These are phyloP conservation scores for Lasiodiplodia citricola DNA, from an alignment of 2,329 filamentous ascomycete genomes.

Conservation along the genomic window DNA sequence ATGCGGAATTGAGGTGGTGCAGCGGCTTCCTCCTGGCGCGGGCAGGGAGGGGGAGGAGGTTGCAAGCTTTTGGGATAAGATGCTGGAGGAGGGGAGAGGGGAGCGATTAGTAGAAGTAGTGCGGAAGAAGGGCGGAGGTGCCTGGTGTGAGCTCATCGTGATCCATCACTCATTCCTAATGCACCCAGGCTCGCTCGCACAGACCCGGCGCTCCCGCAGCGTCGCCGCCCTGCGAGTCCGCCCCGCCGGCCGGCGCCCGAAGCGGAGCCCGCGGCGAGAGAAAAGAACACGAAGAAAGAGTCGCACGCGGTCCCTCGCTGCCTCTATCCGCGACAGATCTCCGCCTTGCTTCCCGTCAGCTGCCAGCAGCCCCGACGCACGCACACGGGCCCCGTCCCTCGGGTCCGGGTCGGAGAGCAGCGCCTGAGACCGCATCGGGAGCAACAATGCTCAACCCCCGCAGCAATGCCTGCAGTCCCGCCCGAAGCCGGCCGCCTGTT, in stretches of 20 bases:
- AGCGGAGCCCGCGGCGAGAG: background rate
- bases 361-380: constrained; percentile 1
- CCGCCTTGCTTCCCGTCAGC: constrained; percentile 19
- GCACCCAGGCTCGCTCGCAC: constrained; percentile 17
- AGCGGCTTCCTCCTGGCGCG: constrained; percentile 9
- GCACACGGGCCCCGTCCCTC: constrained; percentile 2
- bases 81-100: background rate
- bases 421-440: background rate
- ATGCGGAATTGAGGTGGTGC: constrained; percentile 11
- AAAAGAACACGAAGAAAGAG: background rate
- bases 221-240: constrained; percentile 7
- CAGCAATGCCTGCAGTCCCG: constrained; percentile 19
- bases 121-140: constrained; percentile 7
- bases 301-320: constrained; percentile 19
- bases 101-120: constrained; percentile 1
- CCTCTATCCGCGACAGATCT: constrained; percentile 21
- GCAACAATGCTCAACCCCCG: constrained; percentile 11
- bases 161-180: constrained; percentile 24
- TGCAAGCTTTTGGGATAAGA: background rate
- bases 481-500: constrained; percentile 3
- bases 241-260: constrained; percentile 8
- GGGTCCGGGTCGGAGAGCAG: constrained; percentile 17
- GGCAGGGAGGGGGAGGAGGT: background rate
- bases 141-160: constrained; percentile 22
- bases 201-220: constrained; percentile 25